Conservation (phyloP, 257 asterid species). For the Ilex aquifolium region DNA sequence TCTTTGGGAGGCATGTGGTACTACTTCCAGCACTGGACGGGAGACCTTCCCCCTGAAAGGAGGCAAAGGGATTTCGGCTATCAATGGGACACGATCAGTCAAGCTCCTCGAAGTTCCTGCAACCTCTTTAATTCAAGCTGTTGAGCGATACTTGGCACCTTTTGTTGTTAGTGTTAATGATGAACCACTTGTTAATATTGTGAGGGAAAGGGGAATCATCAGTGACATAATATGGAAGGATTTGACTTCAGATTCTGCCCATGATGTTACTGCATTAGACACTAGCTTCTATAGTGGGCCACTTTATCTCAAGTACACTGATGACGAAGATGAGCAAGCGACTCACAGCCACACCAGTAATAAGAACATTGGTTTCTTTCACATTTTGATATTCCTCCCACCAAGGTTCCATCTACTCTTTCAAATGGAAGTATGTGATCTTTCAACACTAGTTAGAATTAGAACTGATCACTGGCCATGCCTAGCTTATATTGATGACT, state of each 20-base stretch:
- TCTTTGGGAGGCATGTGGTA: slow-evolving; percentile 90
- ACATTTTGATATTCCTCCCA: slow-evolving; percentile 79
- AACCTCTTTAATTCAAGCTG: slow-evolving; percentile 47
- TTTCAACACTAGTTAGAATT: slow-evolving; percentile 75
- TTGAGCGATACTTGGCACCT: slow-evolving; percentile 65
- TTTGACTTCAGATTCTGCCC: slow-evolving; percentile 29
- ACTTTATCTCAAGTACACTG: slow-evolving; percentile 66
- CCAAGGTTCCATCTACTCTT: slow-evolving; percentile 93
- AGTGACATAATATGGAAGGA: slow-evolving; percentile 59
- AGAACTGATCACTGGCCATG: slow-evolving; percentile 99
- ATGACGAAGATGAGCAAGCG: slow-evolving; percentile 50
- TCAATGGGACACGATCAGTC: slow-evolving; percentile 80
- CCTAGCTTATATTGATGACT: slow-evolving; percentile 90
- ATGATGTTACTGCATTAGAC: slow-evolving; percentile 32
- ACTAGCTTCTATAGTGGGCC: slow-evolving; percentile 46
- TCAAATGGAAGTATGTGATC: slow-evolving; percentile 73
- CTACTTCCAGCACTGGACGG: slow-evolving; percentile 73
- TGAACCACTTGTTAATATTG: slow-evolving; percentile 57
- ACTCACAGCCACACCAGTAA: slow-evolving; percentile 25
- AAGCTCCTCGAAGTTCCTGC: slow-evolving; percentile 72
- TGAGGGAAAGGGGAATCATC: slow-evolving; percentile 53
- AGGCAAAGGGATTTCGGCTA: slow-evolving; percentile 79
- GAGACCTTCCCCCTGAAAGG: slow-evolving; percentile 80
- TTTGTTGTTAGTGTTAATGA: slow-evolving; percentile 83
- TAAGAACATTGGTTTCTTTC: slow-evolving; percentile 51